Base-by-base conservation (phyloP, 257 asterid species). In the Cinchona pubescens region DNA sequence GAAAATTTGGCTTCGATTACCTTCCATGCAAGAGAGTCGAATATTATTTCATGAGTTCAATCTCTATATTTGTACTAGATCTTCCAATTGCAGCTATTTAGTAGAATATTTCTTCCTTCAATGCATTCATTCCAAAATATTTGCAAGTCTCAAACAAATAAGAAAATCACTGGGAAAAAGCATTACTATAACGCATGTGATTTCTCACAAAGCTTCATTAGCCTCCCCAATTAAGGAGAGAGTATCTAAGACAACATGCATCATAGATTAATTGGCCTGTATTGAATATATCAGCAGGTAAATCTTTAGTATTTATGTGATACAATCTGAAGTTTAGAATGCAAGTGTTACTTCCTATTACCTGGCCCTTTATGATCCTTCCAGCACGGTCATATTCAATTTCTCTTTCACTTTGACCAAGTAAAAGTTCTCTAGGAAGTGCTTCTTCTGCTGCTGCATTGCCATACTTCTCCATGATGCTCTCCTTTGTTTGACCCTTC, bases 371-470 rank as follows among this genome's bases (percentile, higher is more conserved):
- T 71, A 94, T 85, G 78, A 94, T 82, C 89, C 99, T 91, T 67
- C 96, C 98, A 75, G 98, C 97, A 59, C 96, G 92, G 73, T 94
- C 99, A 79, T 94, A 94, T 82, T 94, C 97, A 73, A 94, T 91
- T 80, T 88, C 92, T 71, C 76, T 84, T 84, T 95, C 97, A 76
- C 97, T 92, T 84, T 92, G 99, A 61, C 99, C 99, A 25, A 95
- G 84, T 63, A 95, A 74, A 66, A 95, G 96, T 79, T 95, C 99
- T 49, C 87, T 86, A 7, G 98, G 98, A 76, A 95, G 94, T 59
- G 69, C 79, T 79, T 91, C 97, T 43, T 87, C 99, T 53, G 91
- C 79, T 69, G 98, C 96, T 72, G 97, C 97, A 88, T 95, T 95
- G 58, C 99, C 98, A 76, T 95, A 95, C 85, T 88, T 95, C 82